Percentiles rank a stretch among this genome's conserved stretches.
Conservation (phyloP, 2,329 filamentous ascomycete species). For the Sporothrix pseudoabietina region DNA sequence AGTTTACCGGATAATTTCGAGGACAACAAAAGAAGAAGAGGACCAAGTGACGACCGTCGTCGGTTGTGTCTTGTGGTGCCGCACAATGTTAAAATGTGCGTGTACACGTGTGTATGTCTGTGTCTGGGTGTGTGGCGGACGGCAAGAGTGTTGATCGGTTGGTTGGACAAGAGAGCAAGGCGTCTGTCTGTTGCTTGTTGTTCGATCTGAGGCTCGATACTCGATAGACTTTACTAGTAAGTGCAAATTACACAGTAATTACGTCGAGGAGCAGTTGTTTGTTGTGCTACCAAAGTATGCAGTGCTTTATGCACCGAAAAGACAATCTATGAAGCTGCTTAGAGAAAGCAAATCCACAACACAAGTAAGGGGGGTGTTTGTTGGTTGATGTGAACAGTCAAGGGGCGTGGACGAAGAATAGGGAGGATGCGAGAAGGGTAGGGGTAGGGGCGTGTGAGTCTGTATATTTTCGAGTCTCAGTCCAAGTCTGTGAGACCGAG, state of each 20-base stretch:
- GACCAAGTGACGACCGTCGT: neutral
- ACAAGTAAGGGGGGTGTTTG: neutral
- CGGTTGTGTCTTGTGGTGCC: neutral
- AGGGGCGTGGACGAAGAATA: neutral
- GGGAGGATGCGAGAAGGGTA: neutral
- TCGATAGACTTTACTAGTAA: neutral
- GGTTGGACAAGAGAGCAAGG: neutral
- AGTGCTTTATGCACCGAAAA: conserved; percentile 5
- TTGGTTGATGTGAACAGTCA: neutral
- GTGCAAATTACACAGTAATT: too few species aligned
- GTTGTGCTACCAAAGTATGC: neutral
- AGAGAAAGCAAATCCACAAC: conserved; percentile 6
- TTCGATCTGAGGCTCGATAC: neutral
- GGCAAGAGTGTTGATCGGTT: conserved; percentile 16
- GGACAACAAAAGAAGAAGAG: conserved; percentile 1
- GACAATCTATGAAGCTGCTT: neutral
- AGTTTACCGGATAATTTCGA: conserved; percentile 19
- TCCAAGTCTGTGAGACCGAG: neutral
- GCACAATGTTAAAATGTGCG: neutral
- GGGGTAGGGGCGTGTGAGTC: neutral
- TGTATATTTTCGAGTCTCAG: neutral
- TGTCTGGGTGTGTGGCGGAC: neutral
- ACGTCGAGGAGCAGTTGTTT: too few species aligned
- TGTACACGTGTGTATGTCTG: neutral
- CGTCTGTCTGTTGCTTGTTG: conserved; percentile 1